phyloP scores from a whole-genome alignment of 495 filamentous ascomycete species.

The Aspergillus nanangensis region DNA sequence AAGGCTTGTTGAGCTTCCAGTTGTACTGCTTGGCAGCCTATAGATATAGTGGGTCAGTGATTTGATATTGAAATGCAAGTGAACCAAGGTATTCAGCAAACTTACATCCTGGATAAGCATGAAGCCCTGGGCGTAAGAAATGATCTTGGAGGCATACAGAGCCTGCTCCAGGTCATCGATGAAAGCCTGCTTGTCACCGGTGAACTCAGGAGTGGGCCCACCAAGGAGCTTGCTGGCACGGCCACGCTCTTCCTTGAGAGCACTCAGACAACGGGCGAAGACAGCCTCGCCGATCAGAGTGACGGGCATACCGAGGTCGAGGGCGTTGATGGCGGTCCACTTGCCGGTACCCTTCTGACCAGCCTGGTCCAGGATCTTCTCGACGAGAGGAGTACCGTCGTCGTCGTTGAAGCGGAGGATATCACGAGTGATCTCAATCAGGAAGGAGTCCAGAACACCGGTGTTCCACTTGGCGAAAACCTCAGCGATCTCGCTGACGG shows the following conservation, averaged over 20 bases:
- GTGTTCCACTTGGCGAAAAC: constrained; percentile 96
- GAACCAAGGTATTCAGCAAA: too few relatives aligned
- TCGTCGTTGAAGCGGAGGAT: constrained; percentile 97
- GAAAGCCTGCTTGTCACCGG: constrained; percentile 87
- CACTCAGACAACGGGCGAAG: constrained; percentile 88
- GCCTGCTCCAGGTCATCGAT: constrained; percentile 97
- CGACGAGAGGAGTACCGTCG: constrained; percentile 82
- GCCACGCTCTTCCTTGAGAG: constrained; percentile 88
- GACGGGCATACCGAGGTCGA: constrained; percentile 98
- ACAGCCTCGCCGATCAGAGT: constrained; percentile 97
- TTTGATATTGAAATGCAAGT: too few relatives aligned
- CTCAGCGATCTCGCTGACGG: constrained; percentile 89
- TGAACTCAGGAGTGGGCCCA: constrained; percentile 74
- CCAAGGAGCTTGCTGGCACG: constrained; percentile 74
- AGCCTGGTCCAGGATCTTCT: constrained; percentile 98
- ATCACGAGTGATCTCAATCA: constrained; percentile 98
- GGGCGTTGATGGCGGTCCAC: constrained; percentile 98
- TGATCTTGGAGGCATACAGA: constrained; percentile 98
- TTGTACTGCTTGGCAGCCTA: constrained; percentile 89
- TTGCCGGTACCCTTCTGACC: constrained; percentile 99
- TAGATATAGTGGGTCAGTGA: constrained; percentile 3
- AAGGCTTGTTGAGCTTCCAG: constrained; percentile 99
- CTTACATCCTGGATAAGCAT: constrained; percentile 99
- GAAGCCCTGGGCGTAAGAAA: constrained; percentile 98
- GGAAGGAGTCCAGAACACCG: constrained; percentile 97